Evolutionary conservation across 2,329 filamentous ascomycete species (phyloP).

Genomic region (Fusarium fujikuroi): DNA sequence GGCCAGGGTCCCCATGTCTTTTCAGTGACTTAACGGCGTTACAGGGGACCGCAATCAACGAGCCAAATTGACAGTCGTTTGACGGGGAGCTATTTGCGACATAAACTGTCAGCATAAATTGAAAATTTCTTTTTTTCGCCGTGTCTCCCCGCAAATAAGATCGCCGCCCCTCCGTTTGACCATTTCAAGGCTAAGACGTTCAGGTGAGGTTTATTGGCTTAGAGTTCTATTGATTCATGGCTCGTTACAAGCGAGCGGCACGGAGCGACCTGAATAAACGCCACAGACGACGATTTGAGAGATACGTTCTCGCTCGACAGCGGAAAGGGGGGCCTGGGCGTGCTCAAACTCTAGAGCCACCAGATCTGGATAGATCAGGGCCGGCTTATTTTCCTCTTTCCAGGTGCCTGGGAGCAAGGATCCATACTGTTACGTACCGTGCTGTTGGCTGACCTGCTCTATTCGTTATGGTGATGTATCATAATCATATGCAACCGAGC

Average conservation of each 20-base stretch:
- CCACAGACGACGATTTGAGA: neutral
- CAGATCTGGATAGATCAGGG: neutral
- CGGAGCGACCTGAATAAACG: neutral
- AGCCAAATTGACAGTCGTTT: neutral
- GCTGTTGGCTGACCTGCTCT: neutral
- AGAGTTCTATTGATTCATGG: neutral
- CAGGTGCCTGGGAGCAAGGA: neutral
- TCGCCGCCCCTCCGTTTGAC: neutral
- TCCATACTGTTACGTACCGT: slow-evolving; percentile 2
- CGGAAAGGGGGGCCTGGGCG: neutral
- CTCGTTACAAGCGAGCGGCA: neutral
- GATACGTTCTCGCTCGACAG: neutral
- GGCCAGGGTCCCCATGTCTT: neutral
- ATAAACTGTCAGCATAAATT: neutral
- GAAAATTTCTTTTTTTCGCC: neutral
- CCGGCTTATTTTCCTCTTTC: neutral
- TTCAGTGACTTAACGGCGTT: neutral
- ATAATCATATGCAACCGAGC: slow-evolving; percentile 10
- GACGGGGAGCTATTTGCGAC: neutral
- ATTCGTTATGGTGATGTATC: slow-evolving; percentile 6
- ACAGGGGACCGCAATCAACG: neutral
- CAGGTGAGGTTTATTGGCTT: neutral
- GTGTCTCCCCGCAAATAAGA: neutral
- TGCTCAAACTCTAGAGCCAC: neutral
- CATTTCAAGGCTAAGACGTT: neutral